A percentile compares a stretch with the other conserved stretches of the same genome.
Evolutionary conservation across 306 rosid species (phyloP).

Genomic region (Geum urbanum): DNA sequence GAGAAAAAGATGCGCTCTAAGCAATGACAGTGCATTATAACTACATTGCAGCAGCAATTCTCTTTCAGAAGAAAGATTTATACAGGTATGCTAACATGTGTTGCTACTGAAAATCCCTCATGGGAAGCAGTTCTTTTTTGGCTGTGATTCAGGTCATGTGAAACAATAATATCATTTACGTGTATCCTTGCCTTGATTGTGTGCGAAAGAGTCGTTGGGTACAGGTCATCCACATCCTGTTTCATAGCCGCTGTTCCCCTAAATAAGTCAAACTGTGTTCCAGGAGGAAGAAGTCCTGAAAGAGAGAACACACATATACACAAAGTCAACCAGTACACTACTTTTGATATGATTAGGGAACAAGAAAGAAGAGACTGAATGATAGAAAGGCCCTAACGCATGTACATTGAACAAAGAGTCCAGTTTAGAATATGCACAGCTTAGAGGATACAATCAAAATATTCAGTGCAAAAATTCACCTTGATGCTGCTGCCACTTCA

Average conservation of each 20-base stretch:
- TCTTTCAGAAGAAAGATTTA: neutral
- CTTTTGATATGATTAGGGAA: neutral
- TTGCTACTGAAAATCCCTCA: neutral
- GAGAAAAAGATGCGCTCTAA: neutral
- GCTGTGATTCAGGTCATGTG: neutral
- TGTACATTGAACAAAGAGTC: neutral
- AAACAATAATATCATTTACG: neutral
- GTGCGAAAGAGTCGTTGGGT: constrained; percentile 84
- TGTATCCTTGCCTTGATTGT: constrained; percentile 72
- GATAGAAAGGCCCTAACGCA: neutral
- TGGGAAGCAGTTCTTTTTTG: neutral
- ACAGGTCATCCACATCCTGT: constrained; percentile 96
- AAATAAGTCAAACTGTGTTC: constrained; percentile 95
- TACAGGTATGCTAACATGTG: no score
- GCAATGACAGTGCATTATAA: neutral
- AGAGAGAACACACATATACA: constrained; percentile 19
- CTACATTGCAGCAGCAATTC: neutral
- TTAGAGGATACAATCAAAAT: constrained; percentile 3
- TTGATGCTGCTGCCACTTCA: constrained; percentile 99
- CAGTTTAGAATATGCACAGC: constrained; percentile 1
- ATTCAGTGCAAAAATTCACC: constrained; percentile 37
- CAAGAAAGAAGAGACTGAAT: neutral
- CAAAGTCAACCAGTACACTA: neutral
- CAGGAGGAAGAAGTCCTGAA: constrained; percentile 97
- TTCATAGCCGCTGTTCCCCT: constrained; percentile 99